Evolutionary conservation across 2,329 filamentous ascomycete genomes (phyloP).

Genomic region (Xylariaceae sp.): DNA sequence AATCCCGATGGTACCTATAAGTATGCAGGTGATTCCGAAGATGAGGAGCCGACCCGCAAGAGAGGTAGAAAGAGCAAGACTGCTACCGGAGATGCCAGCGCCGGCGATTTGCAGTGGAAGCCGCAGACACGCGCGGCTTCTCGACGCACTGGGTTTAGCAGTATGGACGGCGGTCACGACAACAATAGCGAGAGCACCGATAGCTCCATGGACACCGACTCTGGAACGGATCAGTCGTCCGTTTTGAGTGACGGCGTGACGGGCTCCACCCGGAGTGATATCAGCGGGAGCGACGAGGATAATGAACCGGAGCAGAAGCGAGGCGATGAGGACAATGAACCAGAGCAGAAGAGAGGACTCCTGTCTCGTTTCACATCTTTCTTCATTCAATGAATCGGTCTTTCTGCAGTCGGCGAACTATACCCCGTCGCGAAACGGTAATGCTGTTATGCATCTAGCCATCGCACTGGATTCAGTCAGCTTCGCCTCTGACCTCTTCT

Average conservation of each 20-base stretch:
- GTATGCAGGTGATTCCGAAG: not conserved
- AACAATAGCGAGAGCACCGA: not conserved
- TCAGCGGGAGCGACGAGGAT: not conserved
- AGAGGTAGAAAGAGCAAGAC: not conserved
- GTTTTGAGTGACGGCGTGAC: not conserved
- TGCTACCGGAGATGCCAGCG: not conserved
- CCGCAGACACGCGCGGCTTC: conserved; percentile 12
- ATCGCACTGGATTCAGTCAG: too few species aligned
- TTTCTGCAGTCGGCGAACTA: too few species aligned
- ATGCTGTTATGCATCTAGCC: too few species aligned
- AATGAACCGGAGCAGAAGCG: too few species aligned
- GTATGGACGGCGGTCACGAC: conserved; percentile 16
- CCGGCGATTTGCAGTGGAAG: not conserved
- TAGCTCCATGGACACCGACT: not conserved
- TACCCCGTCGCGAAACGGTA: too few species aligned
- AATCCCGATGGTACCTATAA: conserved; percentile 7
- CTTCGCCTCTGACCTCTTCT: too few species aligned
- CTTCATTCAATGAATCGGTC: too few species aligned
- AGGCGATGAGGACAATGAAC: too few species aligned
- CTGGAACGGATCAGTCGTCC: not conserved
- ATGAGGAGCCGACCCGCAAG: not conserved
- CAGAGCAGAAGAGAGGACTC: not conserved
- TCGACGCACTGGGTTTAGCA: not conserved
- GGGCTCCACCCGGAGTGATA: not conserved
- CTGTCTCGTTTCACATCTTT: not conserved